Evolutionary conservation across 2,329 filamentous ascomycete genomes (phyloP).

Genomic region (Cadophora gregata): DNA sequence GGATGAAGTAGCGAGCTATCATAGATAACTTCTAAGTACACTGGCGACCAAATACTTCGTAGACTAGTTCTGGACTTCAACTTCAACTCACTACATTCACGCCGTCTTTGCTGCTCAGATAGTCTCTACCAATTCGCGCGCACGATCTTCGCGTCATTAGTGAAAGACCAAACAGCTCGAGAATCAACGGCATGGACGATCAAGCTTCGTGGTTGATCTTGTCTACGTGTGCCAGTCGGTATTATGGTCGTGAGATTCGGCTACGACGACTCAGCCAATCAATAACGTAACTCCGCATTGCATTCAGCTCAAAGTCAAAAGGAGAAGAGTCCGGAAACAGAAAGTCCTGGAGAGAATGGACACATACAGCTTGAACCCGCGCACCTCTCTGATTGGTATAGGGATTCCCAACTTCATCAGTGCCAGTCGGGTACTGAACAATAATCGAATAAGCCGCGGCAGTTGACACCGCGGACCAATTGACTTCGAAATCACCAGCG

Average conservation of each 20-base stretch:
- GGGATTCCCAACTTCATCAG: neutral
- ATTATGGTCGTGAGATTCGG: neutral
- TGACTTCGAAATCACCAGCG: neutral
- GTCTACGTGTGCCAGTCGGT: neutral
- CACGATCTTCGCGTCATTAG: neutral
- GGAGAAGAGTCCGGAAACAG: too few relatives aligned
- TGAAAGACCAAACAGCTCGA: neutral
- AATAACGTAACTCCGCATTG: neutral
- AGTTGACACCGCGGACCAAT: neutral
- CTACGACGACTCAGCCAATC: neutral
- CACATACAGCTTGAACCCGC: neutral
- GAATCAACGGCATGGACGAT: conserved; percentile 1
- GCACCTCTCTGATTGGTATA: neutral
- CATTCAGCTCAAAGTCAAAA: neutral
- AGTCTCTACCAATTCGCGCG: neutral
- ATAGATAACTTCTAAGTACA: too few relatives aligned
- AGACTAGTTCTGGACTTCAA: too few relatives aligned
- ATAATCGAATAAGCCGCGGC: neutral
- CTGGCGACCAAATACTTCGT: too few relatives aligned
- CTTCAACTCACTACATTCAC: too few relatives aligned
- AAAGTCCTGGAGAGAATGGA: too few relatives aligned
- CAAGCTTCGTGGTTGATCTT: neutral
- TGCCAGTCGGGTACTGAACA: neutral
- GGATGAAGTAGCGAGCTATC: too few relatives aligned
- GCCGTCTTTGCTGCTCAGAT: too few relatives aligned